Base-by-base conservation (phyloP, 805 yeast genomes). In the Lipomyces mesembrius region DNA sequence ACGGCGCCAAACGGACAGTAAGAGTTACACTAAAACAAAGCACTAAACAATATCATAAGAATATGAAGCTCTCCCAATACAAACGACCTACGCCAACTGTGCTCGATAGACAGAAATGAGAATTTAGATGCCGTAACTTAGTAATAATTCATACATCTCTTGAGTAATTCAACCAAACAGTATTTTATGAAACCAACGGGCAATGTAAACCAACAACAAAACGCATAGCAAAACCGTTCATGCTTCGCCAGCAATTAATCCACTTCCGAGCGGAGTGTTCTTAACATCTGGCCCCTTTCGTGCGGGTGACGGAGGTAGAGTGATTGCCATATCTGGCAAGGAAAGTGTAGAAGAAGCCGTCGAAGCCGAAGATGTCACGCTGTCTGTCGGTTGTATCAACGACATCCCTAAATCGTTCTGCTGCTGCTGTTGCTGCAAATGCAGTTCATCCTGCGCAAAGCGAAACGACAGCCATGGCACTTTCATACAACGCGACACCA, bases 401-500 rank as follows among this genome's bases (percentile, higher is more conserved):
- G 55, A 52, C 55, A 52, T 52, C 17, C 55, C 55, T 7, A 52
- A 29, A 3, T 25, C 55, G 9, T 9, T 25, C 34, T 52, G 34
- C 55, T 20, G 32, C 32, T 29, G 27, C 25, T 22, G n/a, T 20
- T 52, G 34, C 34, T 52, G 55, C 34, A 2, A n/a, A 52, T 52
- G 9, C 34, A 17, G 49, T 43, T 43, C 49, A n/a, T 43, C 49
- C 20, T 43, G 49, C 22, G n/a, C 35, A 46, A 62, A 57, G 35
- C 57, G 57, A 2, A 61, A 57, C 46, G 58, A 57, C n/a, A 69
- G 34, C 72, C 72, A 69, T 3, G 60, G 39, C 43, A 69, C 71
- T 20, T 49, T 34, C 68, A 61, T 62, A 56, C 72, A 69, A 34
- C 72, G 55, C 43, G 51, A 12, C 17, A 69, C 72, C 20, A 69